A percentile compares a stretch with the other conserved stretches of the same genome.
phyloP scores from a whole-genome alignment of 768 basidiomycete genomes.

The Amanita inopinata region DNA sequence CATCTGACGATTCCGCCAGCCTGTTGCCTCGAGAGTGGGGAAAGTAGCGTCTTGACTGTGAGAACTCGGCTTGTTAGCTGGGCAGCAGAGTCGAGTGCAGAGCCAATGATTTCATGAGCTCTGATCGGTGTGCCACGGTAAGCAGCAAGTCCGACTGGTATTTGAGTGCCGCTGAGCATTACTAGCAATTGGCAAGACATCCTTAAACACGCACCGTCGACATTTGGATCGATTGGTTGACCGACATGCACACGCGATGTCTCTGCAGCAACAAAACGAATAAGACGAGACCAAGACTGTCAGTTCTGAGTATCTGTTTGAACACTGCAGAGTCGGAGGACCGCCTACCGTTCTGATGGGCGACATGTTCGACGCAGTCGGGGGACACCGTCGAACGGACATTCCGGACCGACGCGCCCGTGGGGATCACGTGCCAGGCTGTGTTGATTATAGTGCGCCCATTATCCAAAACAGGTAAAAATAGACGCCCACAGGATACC shows the following conservation, averaged over 20 bases:
- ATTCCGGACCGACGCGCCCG: not conserved
- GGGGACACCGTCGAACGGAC: not conserved
- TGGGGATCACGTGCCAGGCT: conserved; percentile 2
- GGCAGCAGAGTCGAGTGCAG: conserved; percentile 55
- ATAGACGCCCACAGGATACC: conserved; percentile 16
- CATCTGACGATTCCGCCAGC: conserved; percentile 66
- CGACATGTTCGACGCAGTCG: conserved; percentile 30
- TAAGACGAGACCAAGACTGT: conserved; percentile 72
- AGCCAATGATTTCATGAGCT: conserved; percentile 65
- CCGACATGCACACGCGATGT: conserved; percentile 69
- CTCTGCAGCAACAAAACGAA: conserved; percentile 73
- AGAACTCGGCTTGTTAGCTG: conserved; percentile 53
- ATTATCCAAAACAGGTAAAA: conserved; percentile 14
- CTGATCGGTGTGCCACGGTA: conserved; percentile 45
- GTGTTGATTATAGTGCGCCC: not conserved
- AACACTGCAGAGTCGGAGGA: not conserved
- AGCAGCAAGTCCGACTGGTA: conserved; percentile 59
- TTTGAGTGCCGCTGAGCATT: not conserved
- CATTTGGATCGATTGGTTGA: conserved; percentile 55
- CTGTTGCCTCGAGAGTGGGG: conserved; percentile 58
- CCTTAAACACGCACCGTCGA: conserved; percentile 42
- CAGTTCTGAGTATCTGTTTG: not conserved
- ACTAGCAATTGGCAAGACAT: not conserved
- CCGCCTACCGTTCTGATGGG: conserved; percentile 46
- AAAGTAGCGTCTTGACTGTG: conserved; percentile 62